phyloP scores from a whole-genome alignment of 257 asterid genomes.

The Lycium barbarum region DNA sequence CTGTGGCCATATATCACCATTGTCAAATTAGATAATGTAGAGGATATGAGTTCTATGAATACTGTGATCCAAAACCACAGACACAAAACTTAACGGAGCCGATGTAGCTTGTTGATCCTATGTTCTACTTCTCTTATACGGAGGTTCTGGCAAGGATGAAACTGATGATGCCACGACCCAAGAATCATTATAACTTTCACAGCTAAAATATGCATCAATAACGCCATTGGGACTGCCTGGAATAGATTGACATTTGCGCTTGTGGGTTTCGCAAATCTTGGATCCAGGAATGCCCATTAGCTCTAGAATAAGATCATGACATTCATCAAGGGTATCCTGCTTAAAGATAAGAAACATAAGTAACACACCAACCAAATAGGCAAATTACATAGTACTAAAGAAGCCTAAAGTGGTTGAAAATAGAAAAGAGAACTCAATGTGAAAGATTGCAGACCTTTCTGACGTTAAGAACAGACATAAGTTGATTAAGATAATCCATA shows the following conservation, averaged over 20 bases:
- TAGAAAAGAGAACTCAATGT: not conserved
- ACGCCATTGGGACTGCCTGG: conserved; percentile 50
- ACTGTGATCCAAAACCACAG: conserved; percentile 35
- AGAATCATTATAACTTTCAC: conserved; percentile 48
- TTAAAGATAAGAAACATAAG: not conserved
- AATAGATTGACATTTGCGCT: conserved; percentile 40
- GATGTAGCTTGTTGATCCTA: conserved; percentile 52
- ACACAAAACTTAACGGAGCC: conserved; percentile 44
- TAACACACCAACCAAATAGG: not conserved
- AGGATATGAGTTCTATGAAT: conserved; percentile 44
- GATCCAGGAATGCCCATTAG: conserved; percentile 27
- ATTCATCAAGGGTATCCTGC: conserved; percentile 43
- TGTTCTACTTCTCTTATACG: conserved; percentile 48
- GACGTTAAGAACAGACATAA: conserved; percentile 38
- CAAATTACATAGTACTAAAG: not conserved
- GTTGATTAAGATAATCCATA: conserved; percentile 38
- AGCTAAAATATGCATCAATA: conserved; percentile 49
- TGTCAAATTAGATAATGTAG: conserved; percentile 7
- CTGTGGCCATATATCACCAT: not conserved
- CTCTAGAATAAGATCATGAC: conserved; percentile 43
- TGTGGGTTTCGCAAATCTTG: conserved; percentile 32
- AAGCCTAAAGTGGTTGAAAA: not conserved
- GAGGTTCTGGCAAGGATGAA: conserved; percentile 39
- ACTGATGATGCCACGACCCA: conserved; percentile 37
- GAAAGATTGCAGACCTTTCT: conserved; percentile 37